Evolutionary conservation across 2,329 filamentous ascomycete species (phyloP), one percentile per base, ranked within the genome.

Genomic region (Amesomyces nigricolor): DNA sequence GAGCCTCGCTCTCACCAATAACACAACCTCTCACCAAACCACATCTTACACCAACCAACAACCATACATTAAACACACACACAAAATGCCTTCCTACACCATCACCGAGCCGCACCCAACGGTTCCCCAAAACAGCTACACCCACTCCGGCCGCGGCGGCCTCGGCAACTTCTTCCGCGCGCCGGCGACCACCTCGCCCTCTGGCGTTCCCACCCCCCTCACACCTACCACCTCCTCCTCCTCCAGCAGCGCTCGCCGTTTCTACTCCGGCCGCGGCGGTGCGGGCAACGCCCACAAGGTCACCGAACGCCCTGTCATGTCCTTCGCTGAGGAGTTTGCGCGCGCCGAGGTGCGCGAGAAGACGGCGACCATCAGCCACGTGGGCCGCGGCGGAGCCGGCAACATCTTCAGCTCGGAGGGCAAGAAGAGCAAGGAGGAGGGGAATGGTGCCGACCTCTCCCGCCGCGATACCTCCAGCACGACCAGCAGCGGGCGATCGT

Each of bases 271-370:
- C 63, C 82, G 85, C 56, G 85, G 85, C 62, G 84, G 85, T 56
- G 83, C 83, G 2, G 85, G 85, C 65, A 88, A 87, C 72, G 77
- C 82, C 60, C 77, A 78, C 69, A 66, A 72, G 44, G 69, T 75
- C 51, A 68, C 71, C 53, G 73, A 81, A 67, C 76, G 81, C 47
- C 76, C 79, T 64, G 77, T 80, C 63, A 78, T 86, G 70, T 79
- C 77, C 57, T 88, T 88, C 71, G 83, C 86, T 68, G 83, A 86
- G 72, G 83, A 86, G 68, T 79, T 82, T 64, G 71, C 76, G 63
- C 76, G 78, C 60, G 78, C 81, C 64, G 75, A 76, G 63, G 72
- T 77, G 56, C 72, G 80, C 53, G 76, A 77, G 65, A 73, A 75
- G 61, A 71, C 76, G 64, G 73, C 78, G 52, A 73, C 78, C 19